A percentile compares a stretch with the other conserved stretches of the same genome.
Conservation (phyloP, 148 eudicot species). For the Diospyros lotus region DNA sequence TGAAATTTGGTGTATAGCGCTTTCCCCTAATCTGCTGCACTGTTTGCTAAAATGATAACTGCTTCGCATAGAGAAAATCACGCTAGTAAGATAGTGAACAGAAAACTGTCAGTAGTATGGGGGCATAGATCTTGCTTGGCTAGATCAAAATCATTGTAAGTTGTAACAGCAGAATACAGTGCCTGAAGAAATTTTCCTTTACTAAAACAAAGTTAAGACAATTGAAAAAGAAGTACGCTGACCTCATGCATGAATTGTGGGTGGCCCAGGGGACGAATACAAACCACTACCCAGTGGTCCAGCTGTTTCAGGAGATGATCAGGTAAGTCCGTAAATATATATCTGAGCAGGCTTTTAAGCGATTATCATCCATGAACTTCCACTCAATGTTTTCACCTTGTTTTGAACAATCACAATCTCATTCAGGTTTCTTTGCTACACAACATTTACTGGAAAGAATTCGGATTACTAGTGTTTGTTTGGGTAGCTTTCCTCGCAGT, state of each 20-base stretch:
- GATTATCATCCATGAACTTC: background rate
- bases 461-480: conserved; percentile 47
- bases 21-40: background rate
- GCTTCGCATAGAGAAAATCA: background rate
- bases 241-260: conserved; percentile 19
- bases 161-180: background rate
- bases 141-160: background rate
- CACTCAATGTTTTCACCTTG: background rate
- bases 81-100: background rate
- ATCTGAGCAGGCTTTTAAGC: background rate
- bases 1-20: background rate
- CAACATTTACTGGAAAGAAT: conserved; percentile 70
- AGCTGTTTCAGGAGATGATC: conserved; percentile 25
- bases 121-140: background rate
- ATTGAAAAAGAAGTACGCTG: conserved; percentile 2
- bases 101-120: background rate
- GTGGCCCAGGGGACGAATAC: conserved; percentile 46
- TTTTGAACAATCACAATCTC: background rate
- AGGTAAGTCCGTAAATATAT: conserved; percentile 15
- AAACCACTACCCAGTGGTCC: conserved; percentile 56
- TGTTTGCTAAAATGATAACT: background rate
- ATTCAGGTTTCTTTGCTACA: conserved; percentile 44
- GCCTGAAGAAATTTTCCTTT: background rate
- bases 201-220: background rate
- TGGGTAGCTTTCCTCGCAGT: conserved; percentile 65